Conservation (phyloP, 805 yeast genomes). For the Jamesozyma gamospora region DNA sequence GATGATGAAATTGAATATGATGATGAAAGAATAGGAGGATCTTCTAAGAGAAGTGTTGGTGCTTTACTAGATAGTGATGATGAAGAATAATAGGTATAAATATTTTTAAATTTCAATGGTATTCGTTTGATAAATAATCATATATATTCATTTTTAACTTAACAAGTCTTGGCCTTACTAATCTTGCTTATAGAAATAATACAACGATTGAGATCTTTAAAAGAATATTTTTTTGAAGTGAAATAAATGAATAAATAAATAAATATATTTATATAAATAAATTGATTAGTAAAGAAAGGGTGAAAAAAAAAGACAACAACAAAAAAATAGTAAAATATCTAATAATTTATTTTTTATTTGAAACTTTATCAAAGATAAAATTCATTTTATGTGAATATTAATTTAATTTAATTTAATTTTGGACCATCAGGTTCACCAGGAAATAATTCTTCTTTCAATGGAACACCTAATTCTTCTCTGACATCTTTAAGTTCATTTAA, state of each 20-base stretch:
- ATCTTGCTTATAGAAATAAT: no score
- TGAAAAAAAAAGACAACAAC: neutral
- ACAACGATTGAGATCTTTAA: no score
- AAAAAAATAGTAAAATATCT: neutral
- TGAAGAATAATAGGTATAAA: neutral
- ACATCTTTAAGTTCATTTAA: conserved; percentile 86
- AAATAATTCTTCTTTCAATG: conserved; percentile 84
- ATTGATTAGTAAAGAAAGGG: neutral
- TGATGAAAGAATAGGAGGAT: conserved; percentile 11
- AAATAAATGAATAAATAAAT: no score
- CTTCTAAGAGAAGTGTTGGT: conserved; percentile 12
- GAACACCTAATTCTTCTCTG: conserved; percentile 87
- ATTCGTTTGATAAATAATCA: no score
- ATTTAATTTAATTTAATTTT: neutral
- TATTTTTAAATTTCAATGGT: no score
- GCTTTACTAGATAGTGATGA: conserved; percentile 18
- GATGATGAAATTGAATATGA: conserved; percentile 16
- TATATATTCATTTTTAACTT: no score
- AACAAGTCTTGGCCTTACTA: no score
- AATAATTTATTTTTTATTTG: conserved; percentile 1
- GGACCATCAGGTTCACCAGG: conserved; percentile 17
- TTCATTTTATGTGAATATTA: no score
- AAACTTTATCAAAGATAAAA: no score
- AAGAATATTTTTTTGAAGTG: no score
- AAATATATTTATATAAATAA: no score